Evolutionary conservation across 768 basidiomycete genomes (phyloP), one percentile per base, ranked within the genome.

Genomic region (Rhodotorula taiwanensis): DNA sequence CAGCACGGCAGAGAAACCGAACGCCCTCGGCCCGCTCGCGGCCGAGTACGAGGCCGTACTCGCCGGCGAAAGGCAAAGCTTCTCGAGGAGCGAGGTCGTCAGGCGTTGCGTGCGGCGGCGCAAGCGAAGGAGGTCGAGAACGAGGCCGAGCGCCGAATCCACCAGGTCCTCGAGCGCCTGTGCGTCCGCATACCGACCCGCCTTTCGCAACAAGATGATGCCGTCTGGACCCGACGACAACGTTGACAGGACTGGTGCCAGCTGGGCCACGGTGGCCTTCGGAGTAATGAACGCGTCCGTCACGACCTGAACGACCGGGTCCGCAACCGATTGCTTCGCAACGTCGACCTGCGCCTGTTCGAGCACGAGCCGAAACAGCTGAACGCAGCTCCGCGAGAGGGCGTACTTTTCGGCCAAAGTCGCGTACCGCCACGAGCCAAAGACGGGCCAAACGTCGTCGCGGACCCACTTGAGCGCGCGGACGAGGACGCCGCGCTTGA

Each of bases 371-470:
- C 81, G 77, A 73, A 87, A 93, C 33, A 93, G 77, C 13, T 79
- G 78, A 15, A 83, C 81, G 30, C 90, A 79, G 21, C 84, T 78
- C 55, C 81, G 79, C 25, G 86, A 86, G 51, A 97, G 86, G 77
- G 89, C 87, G 71, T 89, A 93, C 43, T 87, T 81, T 72, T 89
- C 87, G 8, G 86, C 85, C 18, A 92, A 79, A 58, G 86, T 85
- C 7, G 79, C 78, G 68, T 91, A 95, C 74, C 88, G 87, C 92
- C 92, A 97, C 4, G 84, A 82, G 43, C 84, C 74, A 74, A 89
- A 87, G 70, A 87, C 86, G 1, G 86, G 82, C 92, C 92, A 97
- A 25, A 94, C 84, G 73, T 93, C 88, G 13, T 83, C 82, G 71
- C 91, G 88, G 14, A 93, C 81, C 66, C 92, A 89, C 8, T 80